Base-by-base conservation (phyloP, 1,284 basidiomycete species). In the Omphalotus olearius region DNA sequence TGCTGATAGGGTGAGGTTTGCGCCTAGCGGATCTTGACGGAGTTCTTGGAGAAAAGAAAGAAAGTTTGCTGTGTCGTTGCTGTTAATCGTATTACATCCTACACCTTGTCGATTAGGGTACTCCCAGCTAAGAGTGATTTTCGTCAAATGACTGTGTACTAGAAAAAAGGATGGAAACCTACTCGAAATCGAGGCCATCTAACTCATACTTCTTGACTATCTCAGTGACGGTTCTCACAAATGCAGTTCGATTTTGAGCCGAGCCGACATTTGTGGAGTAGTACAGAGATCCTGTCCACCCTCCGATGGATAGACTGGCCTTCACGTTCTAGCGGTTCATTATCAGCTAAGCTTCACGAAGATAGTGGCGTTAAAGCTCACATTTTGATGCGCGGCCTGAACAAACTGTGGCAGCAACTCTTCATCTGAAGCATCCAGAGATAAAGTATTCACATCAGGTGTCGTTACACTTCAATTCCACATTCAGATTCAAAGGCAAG, bases 131-230 rank as follows among this genome's bases (percentile, higher is more conserved):
- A 44, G 39, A 18, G 53, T 39, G 48, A 53, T 20, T 46, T 38
- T 52, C 7, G 14, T 16, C 33, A 50, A 14, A 58, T 50, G 16
- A 17, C 10, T 50, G 41, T 36, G n/a, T n/a, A n/a, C n/a, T n/a
- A n/a, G n/a, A n/a, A n/a, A n/a, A n/a, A 17, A 18, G 47, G 40
- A 42, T 40, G 20, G 47, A 25, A 20, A 71, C 84, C 54, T 61
- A 87, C 85, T 95, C 93, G 58, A 95, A 85, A 64, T 95, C 92
- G 53, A 96, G 75, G 11, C 91, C 93, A 62, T 91, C 85, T 2
- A 96, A 71, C 25, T 79, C 65, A 66, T 91, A 92, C 56, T 75
- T 62, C 30, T 72, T 62, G 36, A 86, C 85, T 33, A 91, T 69
- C 23, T 67, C 64, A 37, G 78, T 70, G 48, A 93, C 75, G 37